A percentile compares a stretch with the other conserved stretches of the same genome.
Evolutionary conservation across 2,329 filamentous ascomycete genomes (phyloP).

Genomic region (Sporothrix protearum): DNA sequence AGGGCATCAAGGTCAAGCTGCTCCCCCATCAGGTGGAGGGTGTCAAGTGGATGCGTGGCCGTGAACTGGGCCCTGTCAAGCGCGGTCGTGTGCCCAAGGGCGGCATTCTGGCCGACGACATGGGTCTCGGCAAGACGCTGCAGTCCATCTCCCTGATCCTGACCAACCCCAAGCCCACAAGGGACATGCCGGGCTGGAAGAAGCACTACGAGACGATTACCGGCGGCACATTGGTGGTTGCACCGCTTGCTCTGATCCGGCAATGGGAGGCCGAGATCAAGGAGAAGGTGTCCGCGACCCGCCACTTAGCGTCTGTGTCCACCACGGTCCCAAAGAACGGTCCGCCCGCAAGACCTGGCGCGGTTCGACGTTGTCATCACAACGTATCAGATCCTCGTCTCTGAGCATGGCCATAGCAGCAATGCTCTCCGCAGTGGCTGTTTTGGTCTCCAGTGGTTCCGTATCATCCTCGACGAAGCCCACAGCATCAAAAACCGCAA

Average conservation of each 20-base stretch:
- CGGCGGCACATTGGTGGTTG: conserved; percentile 84
- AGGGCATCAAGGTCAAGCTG: conserved; percentile 81
- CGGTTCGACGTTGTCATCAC: conserved; percentile 94
- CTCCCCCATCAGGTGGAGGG: conserved; percentile 93
- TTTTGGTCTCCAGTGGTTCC: conserved; percentile 92
- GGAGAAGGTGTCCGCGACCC: conserved; percentile 69
- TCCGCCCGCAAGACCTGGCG: conserved; percentile 70
- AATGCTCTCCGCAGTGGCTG: conserved; percentile 71
- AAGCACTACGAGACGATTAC: conserved; percentile 66
- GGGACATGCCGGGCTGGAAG: conserved; percentile 57
- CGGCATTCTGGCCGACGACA: conserved; percentile 93
- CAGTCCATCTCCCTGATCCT: conserved; percentile 89
- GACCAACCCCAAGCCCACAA: conserved; percentile 68
- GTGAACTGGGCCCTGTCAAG: conserved; percentile 82
- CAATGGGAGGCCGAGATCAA: conserved; percentile 96
- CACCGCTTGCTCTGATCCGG: conserved; percentile 87
- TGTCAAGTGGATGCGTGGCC: conserved; percentile 90
- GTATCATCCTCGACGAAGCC: conserved; percentile 91
- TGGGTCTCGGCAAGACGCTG: conserved; percentile 95
- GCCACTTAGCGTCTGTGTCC: conserved; percentile 75
- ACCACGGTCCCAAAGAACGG: conserved; percentile 83
- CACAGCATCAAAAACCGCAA: conserved; percentile 99
- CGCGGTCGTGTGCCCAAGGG: conserved; percentile 80
- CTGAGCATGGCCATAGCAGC: conserved; percentile 73
- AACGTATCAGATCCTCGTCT: conserved; percentile 92